phyloP scores from a whole-genome alignment of 768 basidiomycete species.

The Lanmaoa rubissima region DNA sequence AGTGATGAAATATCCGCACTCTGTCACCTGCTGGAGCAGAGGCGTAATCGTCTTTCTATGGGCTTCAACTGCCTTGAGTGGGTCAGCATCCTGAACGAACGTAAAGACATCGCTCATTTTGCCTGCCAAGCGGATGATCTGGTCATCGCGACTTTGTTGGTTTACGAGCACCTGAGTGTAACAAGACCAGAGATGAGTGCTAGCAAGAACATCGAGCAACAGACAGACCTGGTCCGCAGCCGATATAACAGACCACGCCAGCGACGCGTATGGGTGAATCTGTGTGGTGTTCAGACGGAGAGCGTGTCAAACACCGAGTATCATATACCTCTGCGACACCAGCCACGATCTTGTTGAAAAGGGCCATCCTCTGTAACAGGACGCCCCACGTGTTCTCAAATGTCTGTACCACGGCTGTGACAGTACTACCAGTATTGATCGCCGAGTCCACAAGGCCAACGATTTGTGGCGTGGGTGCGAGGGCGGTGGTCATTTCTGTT shows the following conservation, averaged over 20 bases:
- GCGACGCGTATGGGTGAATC: slow-evolving; percentile 18
- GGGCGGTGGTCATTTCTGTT: not conserved
- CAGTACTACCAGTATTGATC: not conserved
- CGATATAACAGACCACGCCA: slow-evolving; percentile 25
- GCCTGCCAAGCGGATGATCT: not conserved
- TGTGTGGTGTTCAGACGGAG: not conserved
- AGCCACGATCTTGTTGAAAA: not conserved
- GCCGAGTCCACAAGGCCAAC: not conserved
- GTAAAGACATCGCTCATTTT: not conserved
- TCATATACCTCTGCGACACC: not conserved
- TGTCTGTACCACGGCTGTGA: not conserved
- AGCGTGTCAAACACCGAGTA: not conserved
- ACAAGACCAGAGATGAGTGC: not conserved
- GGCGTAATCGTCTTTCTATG: not conserved
- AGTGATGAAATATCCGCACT: slow-evolving; percentile 7
- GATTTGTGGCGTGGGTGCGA: not conserved
- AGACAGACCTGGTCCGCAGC: slow-evolving; percentile 16
- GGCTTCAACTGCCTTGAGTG: not conserved
- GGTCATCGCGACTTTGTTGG: not conserved
- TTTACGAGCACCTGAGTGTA: not conserved
- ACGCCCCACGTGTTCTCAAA: not conserved
- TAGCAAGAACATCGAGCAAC: not conserved
- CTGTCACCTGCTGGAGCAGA: slow-evolving; percentile 7
- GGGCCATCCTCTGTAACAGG: not conserved
- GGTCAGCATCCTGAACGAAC: not conserved